Evolutionary conservation across 73 alveolate genomes (phyloP).

Genomic region (Halteria grandinella): DNA sequence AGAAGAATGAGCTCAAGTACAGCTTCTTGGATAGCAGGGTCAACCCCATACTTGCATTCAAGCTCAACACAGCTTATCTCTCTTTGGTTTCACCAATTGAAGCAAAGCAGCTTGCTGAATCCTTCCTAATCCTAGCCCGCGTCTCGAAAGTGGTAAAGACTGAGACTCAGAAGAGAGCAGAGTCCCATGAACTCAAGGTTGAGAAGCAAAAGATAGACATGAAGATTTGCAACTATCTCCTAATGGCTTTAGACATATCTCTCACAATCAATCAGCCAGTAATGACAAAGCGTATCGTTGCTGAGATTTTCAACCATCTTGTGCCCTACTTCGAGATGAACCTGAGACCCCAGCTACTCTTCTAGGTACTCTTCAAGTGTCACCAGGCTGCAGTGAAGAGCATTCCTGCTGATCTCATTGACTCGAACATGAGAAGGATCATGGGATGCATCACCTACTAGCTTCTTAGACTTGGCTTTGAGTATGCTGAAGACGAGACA

Average conservation of each 20-base stretch:
- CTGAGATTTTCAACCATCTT: conserved; percentile 75
- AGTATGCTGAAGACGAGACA: conserved; percentile 40
- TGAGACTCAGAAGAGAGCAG: conserved; percentile 48
- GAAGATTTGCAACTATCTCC: conserved; percentile 81
- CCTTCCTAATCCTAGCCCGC: conserved; percentile 74
- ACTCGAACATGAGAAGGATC: conserved; percentile 51
- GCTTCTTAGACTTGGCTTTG: conserved; percentile 33
- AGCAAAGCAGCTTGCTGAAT: conserved; percentile 78
- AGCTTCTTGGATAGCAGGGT: conserved; percentile 74
- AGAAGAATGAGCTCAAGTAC: conserved; percentile 82
- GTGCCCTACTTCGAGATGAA: conserved; percentile 46
- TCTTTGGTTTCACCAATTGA: conserved; percentile 72
- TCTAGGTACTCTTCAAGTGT: conserved; percentile 35
- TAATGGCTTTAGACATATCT: conserved; percentile 89
- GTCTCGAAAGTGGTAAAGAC: conserved; percentile 31
- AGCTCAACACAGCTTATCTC: conserved; percentile 75
- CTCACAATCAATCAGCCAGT: conserved; percentile 71
- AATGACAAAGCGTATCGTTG: conserved; percentile 73
- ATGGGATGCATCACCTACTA: conserved; percentile 49
- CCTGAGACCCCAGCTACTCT: conserved; percentile 30
- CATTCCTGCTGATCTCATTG: conserved; percentile 58
- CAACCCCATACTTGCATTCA: conserved; percentile 80
- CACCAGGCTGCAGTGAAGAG: conserved; percentile 54
- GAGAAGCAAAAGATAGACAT: conserved; percentile 84
- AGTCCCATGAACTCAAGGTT: conserved; percentile 67